A percentile compares a stretch with the other conserved stretches of the same genome.
Evolutionary conservation across 1,284 basidiomycete genomes (phyloP).

Genomic region (Trametes pubescens): DNA sequence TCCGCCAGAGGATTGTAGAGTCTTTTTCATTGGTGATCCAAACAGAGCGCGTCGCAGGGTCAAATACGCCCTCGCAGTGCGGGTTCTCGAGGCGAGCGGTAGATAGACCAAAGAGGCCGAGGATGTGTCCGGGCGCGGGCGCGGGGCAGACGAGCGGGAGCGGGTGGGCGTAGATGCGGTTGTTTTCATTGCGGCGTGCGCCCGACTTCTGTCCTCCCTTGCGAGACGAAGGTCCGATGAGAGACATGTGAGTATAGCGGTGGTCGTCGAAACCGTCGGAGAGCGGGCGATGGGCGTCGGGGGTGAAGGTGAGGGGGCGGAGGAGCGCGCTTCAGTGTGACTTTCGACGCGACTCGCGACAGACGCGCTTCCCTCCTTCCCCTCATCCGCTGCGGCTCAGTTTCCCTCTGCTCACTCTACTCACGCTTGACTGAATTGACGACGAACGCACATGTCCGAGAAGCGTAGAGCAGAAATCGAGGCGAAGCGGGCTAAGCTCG

Average conservation of each 20-base stretch:
- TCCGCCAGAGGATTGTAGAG: conserved; percentile 80
- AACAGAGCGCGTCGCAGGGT: conserved; percentile 77
- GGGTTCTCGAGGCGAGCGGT: conserved; percentile 61
- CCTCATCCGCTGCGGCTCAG: conserved; percentile 1
- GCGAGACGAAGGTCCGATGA: conserved; percentile 49
- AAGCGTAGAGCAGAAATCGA: conserved; percentile 85
- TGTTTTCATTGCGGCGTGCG: conserved; percentile 65
- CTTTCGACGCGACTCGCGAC: conserved; percentile 23
- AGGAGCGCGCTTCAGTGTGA: conserved; percentile 8
- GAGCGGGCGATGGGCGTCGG: neutral
- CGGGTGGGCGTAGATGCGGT: conserved; percentile 69
- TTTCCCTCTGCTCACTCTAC: neutral
- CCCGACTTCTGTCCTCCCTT: conserved; percentile 56
- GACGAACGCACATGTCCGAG: conserved; percentile 44
- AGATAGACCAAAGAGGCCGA: conserved; percentile 64
- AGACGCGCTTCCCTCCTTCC: conserved; percentile 2
- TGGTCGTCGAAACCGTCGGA: neutral
- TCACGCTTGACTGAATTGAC: neutral
- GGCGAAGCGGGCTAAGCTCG: conserved; percentile 90
- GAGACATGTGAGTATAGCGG: conserved; percentile 49
- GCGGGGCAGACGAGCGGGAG: conserved; percentile 66
- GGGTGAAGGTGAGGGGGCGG: conserved; percentile 9
- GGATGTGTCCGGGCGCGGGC: conserved; percentile 48
- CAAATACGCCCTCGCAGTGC: conserved; percentile 75
- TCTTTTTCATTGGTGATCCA: conserved; percentile 77